Evolutionary conservation across 768 basidiomycete species (phyloP), one percentile per base, ranked within the genome.

Genomic region (Tylopilus rubrobrunneus): DNA sequence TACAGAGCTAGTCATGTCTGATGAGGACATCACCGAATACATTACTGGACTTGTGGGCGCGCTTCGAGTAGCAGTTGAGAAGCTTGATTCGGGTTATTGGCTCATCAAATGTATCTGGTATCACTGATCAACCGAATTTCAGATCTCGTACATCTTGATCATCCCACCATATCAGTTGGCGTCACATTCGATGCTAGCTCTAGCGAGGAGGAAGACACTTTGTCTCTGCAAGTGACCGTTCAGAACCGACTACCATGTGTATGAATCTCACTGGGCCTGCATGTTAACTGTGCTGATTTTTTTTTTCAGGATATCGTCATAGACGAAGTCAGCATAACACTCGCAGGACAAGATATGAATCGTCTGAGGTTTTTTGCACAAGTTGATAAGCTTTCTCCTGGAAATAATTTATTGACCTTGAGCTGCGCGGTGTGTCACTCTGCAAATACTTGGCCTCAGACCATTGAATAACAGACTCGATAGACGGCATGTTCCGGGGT

Each of bases 191-290:
- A 74, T 47, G 86, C 86, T 1, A 71, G 62, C 40, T 64, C 80
- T 23, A 80, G 80, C 3, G 79, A 79, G n/a, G 76, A 74, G 3
- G 77, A 82, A 56, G 92, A 95, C 66, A 85, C 86, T 2, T 83
- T 77, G 34, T 79, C 72, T 56, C 63, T 95, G 17, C 72, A 80
- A 49, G 77, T 87, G 17, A 73, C 74, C 2, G 70, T 95, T 28
- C 72, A 70, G 31, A 98, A 92, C 63, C 69, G 71, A 37, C 67
- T 96, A 23, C 86, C 90, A 31, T 89, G 90, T 60, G 94, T 95
- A 67, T 68, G 87, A 73, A 23, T 10, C 49, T 28, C 34, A n/a
- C 19, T 28, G 37, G 34, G 34, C 23, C 37, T 34, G 40, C 34
- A 41, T 41, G 49, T 45, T 33, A 40, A 42, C 45, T 36, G 44